Percentiles rank a stretch among this genome's conserved stretches.
These are phyloP conservation scores for Acacia acuminata DNA, from an alignment of 306 rosid genomes.

Conservation along the genomic window DNA sequence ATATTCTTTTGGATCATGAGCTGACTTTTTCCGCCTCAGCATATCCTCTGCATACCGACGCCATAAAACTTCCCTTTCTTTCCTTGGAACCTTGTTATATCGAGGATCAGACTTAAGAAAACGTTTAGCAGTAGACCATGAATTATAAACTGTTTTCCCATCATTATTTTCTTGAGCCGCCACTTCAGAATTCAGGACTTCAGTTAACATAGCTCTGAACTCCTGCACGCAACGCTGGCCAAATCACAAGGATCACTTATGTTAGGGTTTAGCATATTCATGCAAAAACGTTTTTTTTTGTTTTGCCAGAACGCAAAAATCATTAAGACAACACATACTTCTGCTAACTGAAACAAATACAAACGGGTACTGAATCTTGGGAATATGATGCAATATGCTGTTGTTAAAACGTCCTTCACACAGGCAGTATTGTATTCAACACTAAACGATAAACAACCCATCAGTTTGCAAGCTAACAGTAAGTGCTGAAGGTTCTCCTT, in stretches of 20 bases:
- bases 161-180: conserved; percentile 66
- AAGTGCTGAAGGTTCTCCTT: not conserved
- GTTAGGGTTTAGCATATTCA: conserved; percentile 29
- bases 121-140: conserved; percentile 91
- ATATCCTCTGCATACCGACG: conserved; percentile 67
- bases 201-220: conserved; percentile 69
- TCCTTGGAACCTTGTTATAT: conserved; percentile 72
- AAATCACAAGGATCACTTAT: conserved; percentile 26
- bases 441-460: not conserved
- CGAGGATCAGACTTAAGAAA: conserved; percentile 73
- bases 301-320: not conserved
- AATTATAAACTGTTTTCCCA: conserved; percentile 76
- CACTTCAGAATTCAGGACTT: conserved; percentile 66
- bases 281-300: not conserved
- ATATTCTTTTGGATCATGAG: conserved; percentile 61
- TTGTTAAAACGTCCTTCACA: not conserved
- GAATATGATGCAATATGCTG: not conserved
- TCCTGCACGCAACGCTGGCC: conserved; percentile 80
- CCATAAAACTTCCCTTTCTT: conserved; percentile 89
- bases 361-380: not conserved
- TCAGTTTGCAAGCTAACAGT: not conserved
- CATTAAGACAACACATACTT: not conserved
- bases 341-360: not conserved
- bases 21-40: conserved; percentile 62
- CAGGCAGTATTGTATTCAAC: not conserved